Evolutionary conservation across 2,329 filamentous ascomycete genomes (phyloP), one percentile per base, ranked within the genome.

Genomic region (Penicillium hesseltinei): DNA sequence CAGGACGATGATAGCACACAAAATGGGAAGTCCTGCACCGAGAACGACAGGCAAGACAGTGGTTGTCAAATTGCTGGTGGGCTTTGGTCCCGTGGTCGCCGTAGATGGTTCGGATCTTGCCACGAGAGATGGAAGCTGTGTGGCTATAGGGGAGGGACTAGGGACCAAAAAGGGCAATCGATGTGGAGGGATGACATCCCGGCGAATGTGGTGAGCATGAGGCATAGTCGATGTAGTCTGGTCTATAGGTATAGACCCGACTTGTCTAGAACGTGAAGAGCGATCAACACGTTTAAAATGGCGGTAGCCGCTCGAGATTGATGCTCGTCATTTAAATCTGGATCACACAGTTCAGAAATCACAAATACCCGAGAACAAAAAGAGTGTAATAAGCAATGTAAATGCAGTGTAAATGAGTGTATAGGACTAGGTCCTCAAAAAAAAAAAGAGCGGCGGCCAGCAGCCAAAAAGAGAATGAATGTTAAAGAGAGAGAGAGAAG

Each of bases 21-120:
- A 78, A 46, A 96, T 70, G 1, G 94, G 92, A 53, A 97, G 85
- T 42, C 92, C 81, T 60, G 90, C 81, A 69, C 87, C 87, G 4
- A 92, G 76, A 40, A 84, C 81, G 62, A 94, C 88, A 7, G 88
- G 83, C 43, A 92, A 65, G 4, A 83, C 86, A 50, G 83, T 82
- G n/a, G 81, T 78, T 42, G 76, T 80, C 40, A 77, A 57, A n/a
- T 71, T 74, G 56, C 80, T 81, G 35, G 80, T 76, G 0, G 85
- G 81, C 69, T 87, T 89, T 65, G 88, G 83, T 69, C 71, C 68
- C 54, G 68, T 68, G 7, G 66, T 57, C 35, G 60, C 57, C 15
- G 49, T 48, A 43, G 59, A 44, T 39, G 67, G 55, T 13, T 60
- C 49, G 23, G 69, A 63, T 68, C 68, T 65, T 56, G 60, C 69